Percentiles rank a stretch among this genome's conserved stretches.
Conservation (phyloP, 2,329 filamentous ascomycete genomes). For the Calonectria naviculata region DNA sequence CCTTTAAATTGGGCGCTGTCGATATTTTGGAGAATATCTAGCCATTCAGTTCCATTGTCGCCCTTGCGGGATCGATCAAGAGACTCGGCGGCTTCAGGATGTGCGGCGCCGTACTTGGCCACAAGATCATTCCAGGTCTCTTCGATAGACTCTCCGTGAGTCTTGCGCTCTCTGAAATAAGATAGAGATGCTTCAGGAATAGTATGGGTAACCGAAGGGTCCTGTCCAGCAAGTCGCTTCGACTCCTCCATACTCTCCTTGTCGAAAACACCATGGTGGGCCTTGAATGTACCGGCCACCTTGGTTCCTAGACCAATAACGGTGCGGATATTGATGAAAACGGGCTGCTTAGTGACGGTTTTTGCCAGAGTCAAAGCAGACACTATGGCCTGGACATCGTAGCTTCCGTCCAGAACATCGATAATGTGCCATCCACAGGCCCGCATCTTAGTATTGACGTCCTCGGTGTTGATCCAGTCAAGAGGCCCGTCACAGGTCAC, state of each 20-base stretch:
- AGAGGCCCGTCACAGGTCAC: constrained; percentile 67
- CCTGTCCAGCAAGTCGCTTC: constrained; percentile 41
- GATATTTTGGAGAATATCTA: constrained; percentile 18
- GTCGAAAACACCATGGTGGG: constrained; percentile 69
- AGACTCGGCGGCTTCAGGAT: constrained; percentile 11
- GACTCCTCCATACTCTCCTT: constrained; percentile 57
- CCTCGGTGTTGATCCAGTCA: constrained; percentile 63
- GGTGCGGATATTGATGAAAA: constrained; percentile 68
- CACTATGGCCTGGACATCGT: constrained; percentile 58
- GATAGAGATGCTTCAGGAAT: constrained; percentile 57
- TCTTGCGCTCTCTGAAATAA: constrained; percentile 63
- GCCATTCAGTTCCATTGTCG: constrained; percentile 21
- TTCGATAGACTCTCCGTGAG: constrained; percentile 58
- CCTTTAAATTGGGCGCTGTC: constrained; percentile 26
- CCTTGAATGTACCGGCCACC: constrained; percentile 58
- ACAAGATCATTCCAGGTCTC: constrained; percentile 60
- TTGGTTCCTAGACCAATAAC: constrained; percentile 64
- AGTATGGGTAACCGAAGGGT: constrained; percentile 31
- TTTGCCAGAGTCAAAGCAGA: constrained; percentile 55
- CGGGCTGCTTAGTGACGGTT: constrained; percentile 53
- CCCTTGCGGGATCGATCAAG: constrained; percentile 4
- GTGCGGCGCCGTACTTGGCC: constrained; percentile 46
- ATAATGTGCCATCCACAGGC: constrained; percentile 65
- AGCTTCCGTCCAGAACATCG: constrained; percentile 60
- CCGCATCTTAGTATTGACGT: constrained; percentile 65